Evolutionary conservation across 495 filamentous ascomycete species (phyloP), one percentile per base, ranked within the genome.

Genomic region (Stereocaulon alpinum): DNA sequence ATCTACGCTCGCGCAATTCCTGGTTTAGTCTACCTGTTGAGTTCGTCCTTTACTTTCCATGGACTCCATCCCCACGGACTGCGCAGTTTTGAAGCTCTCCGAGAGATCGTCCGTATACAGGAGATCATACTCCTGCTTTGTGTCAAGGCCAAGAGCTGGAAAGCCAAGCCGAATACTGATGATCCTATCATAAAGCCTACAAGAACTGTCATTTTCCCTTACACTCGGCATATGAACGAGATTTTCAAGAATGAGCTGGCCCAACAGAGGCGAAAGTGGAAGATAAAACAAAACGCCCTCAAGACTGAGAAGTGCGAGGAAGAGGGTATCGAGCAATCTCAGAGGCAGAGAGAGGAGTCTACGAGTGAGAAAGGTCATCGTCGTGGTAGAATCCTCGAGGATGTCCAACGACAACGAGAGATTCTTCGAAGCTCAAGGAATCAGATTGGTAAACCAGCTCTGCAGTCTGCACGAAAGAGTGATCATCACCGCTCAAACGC

Each of bases 1-100:
- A 56, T 65, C n/a, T 65, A 65, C 51, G 55, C 57, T 37, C 44
- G 54, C 2, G 63, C 53, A 22, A 60, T 67, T 17, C 63, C 63
- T 14, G 44, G 45, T 4, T 20, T 64, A 30, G 57, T 65, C 10
- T 56, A 48, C 12, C 20, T 63, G 20, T 24, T 67, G 6, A 37
- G 57, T 24, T 40, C 41, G 30, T 60, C 57, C 6, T 10, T 67
- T 3, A 10, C 11, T 41, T 49, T 40, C 17, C 47, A 55, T 6
- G 42, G 41, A 12, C 40, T 42, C 22, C 14, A 56, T 11, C 47
- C 50, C 2, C n/a, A 40, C 9, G 49, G 32, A 12, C 29, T 50
- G 24, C 32, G 54, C 40, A 32, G 61, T 41, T 27, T 57, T 14
- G 40, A 50, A 10, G 58, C 42, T 22, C 58, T 67, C 2, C 44